Conservation (phyloP, 139 green algal genomes). For the Mesotaenium endlicherianum region DNA sequence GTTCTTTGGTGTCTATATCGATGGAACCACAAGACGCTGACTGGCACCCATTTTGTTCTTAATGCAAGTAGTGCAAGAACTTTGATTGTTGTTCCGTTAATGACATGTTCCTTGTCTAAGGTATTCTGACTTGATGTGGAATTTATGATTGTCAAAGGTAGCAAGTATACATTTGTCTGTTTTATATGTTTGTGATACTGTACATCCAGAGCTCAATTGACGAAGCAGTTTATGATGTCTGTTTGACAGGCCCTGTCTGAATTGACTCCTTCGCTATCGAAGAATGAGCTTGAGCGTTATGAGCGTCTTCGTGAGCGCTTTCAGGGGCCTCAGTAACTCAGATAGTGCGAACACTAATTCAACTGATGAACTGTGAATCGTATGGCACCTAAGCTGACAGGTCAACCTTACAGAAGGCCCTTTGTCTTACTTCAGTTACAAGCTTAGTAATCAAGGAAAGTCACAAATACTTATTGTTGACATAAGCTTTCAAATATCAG, state of each 20-base stretch:
- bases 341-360: too few relatives aligned
- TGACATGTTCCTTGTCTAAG: background rate
- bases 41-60: background rate
- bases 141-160: background rate
- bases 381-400: too few relatives aligned
- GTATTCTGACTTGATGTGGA: background rate
- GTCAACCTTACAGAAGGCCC: too few relatives aligned
- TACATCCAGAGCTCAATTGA: background rate
- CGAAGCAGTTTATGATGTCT: background rate
- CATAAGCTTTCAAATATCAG: too few relatives aligned
- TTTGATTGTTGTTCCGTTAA: background rate
- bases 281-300: conserved; percentile 77
- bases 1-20: background rate
- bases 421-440: too few relatives aligned
- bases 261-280: conserved; percentile 76
- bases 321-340: conserved; percentile 51
- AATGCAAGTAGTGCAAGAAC: background rate
- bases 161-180: background rate
- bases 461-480: too few relatives aligned
- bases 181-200: background rate
- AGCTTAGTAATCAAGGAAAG: too few relatives aligned
- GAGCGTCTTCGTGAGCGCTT: conserved; percentile 71
- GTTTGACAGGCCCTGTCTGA: conserved; percentile 52
- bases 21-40: background rate
- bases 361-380: too few relatives aligned